Evolutionary conservation across 345 rosid species (phyloP).

Genomic region (Eucalyptus cloeziana): DNA sequence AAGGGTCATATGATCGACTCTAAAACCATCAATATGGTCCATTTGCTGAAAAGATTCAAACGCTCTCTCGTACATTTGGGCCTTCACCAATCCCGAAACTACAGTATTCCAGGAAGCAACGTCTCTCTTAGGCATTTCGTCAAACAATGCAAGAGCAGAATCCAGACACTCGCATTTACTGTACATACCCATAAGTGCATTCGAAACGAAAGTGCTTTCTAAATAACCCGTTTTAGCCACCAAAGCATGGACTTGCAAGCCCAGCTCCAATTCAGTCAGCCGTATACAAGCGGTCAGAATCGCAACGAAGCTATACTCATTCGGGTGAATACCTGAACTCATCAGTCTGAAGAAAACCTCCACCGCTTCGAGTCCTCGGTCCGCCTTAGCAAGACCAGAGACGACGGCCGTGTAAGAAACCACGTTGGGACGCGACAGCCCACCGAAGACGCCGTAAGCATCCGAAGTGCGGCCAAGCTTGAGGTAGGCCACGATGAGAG

Average conservation of each 20-base stretch:
- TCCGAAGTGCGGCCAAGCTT: slow-evolving; percentile 40
- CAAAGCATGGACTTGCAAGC: slow-evolving; percentile 43
- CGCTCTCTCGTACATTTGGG: slow-evolving; percentile 19
- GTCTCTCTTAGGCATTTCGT: slow-evolving; percentile 57
- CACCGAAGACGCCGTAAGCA: slow-evolving; percentile 36
- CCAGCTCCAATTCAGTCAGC: slow-evolving; percentile 23
- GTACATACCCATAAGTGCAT: slow-evolving; percentile 63
- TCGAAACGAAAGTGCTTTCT: slow-evolving; percentile 39
- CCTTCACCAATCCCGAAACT: slow-evolving; percentile 49
- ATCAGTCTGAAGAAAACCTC: slow-evolving; percentile 53
- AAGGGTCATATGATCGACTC: slow-evolving; percentile 44
- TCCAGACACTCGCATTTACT: slow-evolving; percentile 18
- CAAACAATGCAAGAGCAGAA: slow-evolving; percentile 41
- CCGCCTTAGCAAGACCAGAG: slow-evolving; percentile 41
- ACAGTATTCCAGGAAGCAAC: slow-evolving; percentile 63
- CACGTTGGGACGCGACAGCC: slow-evolving; percentile 42
- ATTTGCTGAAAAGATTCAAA: slow-evolving; percentile 33
- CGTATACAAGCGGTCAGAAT: slow-evolving; percentile 44
- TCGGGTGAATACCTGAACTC: slow-evolving; percentile 28
- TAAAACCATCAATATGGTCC: slow-evolving; percentile 12
- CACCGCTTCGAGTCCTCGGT: slow-evolving; percentile 37
- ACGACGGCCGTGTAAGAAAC: slow-evolving; percentile 61
- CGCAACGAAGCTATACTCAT: slow-evolving; percentile 38
- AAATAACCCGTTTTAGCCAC: slow-evolving; percentile 20
- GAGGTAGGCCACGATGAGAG: slow-evolving; percentile 49